These are phyloP conservation scores for Phycomyces blakesleeanus DNA, from an alignment of 192 early-diverging fungal species.

Conservation along the genomic window DNA sequence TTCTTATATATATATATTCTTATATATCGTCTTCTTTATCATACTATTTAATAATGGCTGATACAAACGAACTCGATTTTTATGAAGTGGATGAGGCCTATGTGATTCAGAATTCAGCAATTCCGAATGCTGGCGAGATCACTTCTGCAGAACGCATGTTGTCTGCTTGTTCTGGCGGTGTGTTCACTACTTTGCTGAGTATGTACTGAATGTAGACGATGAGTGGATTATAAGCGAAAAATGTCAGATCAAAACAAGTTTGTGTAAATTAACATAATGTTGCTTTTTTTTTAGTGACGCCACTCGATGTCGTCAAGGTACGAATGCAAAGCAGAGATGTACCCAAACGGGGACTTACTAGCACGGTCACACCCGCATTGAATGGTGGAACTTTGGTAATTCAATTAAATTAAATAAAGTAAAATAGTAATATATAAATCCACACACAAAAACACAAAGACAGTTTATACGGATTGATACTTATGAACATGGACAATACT, in stretches of 20 bases:
- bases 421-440: not conserved
- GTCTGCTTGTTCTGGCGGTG: constrained; percentile 79
- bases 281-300: constrained; percentile 67
- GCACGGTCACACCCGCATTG: not conserved
- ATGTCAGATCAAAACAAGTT: not conserved
- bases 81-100: too few species aligned
- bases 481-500: constrained; percentile 7
- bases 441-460: not conserved
- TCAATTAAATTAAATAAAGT: constrained; percentile 5
- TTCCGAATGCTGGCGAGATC: not conserved
- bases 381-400: constrained; percentile 41
- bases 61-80: not conserved
- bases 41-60: not conserved
- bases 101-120: too few species aligned
- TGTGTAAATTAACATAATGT: constrained; percentile 25
- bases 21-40: not conserved
- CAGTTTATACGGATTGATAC: too few species aligned
- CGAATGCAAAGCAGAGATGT: constrained; percentile 63
- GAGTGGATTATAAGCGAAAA: constrained; percentile 23
- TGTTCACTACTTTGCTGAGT: constrained; percentile 55
- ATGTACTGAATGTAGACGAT: constrained; percentile 61
- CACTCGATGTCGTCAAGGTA: constrained; percentile 88
- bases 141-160: constrained; percentile 62
- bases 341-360: not conserved
- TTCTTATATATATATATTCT: not conserved